phyloP scores from a whole-genome alignment of 441 rosid genomes.

The Euphorbia celastroides region DNA sequence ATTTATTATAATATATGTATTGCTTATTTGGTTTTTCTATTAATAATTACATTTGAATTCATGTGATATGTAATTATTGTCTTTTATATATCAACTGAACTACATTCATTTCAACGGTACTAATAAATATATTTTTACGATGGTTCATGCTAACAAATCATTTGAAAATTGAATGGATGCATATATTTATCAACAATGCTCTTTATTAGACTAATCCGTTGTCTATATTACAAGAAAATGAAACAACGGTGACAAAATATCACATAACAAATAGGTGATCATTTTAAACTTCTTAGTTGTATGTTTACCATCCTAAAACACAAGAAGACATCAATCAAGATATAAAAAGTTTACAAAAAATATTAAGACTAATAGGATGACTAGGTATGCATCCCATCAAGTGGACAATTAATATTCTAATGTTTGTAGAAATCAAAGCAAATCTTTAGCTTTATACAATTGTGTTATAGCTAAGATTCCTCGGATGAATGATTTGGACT shows the following conservation, averaged over 20 bases:
- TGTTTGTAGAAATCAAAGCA: not conserved
- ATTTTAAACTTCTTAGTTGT: not conserved
- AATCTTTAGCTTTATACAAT: not conserved
- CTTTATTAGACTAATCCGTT: not conserved
- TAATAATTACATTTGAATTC: too few species aligned
- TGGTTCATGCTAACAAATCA: too few species aligned
- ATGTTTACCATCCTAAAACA: not conserved
- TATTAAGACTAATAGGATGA: not conserved
- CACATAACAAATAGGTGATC: not conserved
- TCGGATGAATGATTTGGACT: not conserved
- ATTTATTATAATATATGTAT: too few species aligned
- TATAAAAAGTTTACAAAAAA: not conserved
- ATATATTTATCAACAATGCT: too few species aligned
- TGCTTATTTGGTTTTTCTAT: too few species aligned
- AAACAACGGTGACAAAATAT: not conserved
- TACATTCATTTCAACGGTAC: too few species aligned
- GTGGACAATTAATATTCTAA: slow-evolving; percentile 2
- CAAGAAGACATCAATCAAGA: not conserved
- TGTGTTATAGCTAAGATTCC: not conserved
- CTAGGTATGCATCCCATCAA: slow-evolving; percentile 14
- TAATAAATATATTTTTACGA: too few species aligned
- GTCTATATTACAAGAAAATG: not conserved
- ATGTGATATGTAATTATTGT: too few species aligned
- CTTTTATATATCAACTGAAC: too few species aligned
- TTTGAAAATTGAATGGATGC: too few species aligned